Percentiles rank a stretch among this genome's conserved stretches.
Evolutionary conservation across 1,139 yeast species (phyloP).

Genomic region (Zygosaccharomyces sapae): DNA sequence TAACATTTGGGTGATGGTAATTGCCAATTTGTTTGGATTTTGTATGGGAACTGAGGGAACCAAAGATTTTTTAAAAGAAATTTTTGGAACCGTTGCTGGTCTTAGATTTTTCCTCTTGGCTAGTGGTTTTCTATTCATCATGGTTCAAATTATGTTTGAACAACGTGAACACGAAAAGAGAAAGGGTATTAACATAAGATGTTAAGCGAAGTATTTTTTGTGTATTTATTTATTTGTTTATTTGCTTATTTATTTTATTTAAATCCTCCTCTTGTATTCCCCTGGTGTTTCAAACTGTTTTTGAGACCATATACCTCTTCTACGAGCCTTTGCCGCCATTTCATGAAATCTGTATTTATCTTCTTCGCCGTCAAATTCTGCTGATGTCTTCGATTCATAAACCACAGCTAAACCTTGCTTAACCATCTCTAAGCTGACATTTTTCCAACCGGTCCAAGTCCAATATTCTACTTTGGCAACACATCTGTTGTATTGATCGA

Average conservation of each 20-base stretch:
- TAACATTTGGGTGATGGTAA: slow-evolving; percentile 99
- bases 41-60: slow-evolving; percentile 91
- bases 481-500: slow-evolving; percentile 86
- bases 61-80: slow-evolving; percentile 55
- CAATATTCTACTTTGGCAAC: slow-evolving; percentile 77
- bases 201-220: slow-evolving; percentile 39
- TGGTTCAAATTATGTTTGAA: slow-evolving; percentile 92
- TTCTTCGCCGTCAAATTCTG: slow-evolving; percentile 82
- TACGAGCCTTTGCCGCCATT: slow-evolving; percentile 50
- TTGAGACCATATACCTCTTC: slow-evolving; percentile 70
- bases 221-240: neutral
- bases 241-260: neutral
- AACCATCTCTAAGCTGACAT: slow-evolving; percentile 85
- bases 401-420: slow-evolving; percentile 79
- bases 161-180: slow-evolving; percentile 81
- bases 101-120: slow-evolving; percentile 60
- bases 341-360: slow-evolving; percentile 56
- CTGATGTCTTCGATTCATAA: slow-evolving; percentile 75
- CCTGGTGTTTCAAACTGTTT: slow-evolving; percentile 70
- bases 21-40: slow-evolving; percentile 91
- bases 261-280: slow-evolving; percentile 53
- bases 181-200: slow-evolving; percentile 74
- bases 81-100: slow-evolving; percentile 70
- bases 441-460: slow-evolving; percentile 57
- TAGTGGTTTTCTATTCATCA: slow-evolving; percentile 69